Evolutionary conservation across 2,329 filamentous ascomycete species (phyloP).

Genomic region (Epichloe typhina): DNA sequence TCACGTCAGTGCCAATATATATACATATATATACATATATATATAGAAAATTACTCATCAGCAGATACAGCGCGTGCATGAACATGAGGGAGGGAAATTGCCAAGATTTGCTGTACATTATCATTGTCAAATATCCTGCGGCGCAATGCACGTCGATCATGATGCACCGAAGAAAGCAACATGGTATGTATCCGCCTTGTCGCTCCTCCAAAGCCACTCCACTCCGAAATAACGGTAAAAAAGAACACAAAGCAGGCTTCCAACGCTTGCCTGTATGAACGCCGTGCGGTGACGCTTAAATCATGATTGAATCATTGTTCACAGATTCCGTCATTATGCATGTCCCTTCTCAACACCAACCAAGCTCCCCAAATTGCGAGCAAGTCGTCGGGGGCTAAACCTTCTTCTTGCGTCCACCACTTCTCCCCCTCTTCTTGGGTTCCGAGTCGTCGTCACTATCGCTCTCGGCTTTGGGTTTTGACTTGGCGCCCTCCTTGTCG

Average conservation of each 20-base stretch:
- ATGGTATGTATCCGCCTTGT: background rate
- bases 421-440: constrained; percentile 33
- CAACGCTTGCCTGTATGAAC: constrained; percentile 13
- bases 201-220: constrained; percentile 14
- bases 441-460: constrained; percentile 39
- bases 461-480: constrained; percentile 35
- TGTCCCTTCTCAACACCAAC: background rate
- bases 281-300: constrained; percentile 8
- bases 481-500: constrained; percentile 33
- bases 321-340: background rate
- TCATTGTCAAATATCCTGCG: background rate
- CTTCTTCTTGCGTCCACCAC: constrained; percentile 38
- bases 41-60: background rate
- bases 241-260: background rate
- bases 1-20: background rate
- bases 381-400: constrained; percentile 7
- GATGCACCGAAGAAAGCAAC: background rate
- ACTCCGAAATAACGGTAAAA: constrained; percentile 6
- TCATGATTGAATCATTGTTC: background rate
- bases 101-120: too few species aligned
- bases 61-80: background rate
- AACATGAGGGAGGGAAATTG: background rate
- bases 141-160: background rate
- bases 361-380: background rate
- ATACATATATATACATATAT: background rate